Base-by-base conservation (phyloP, 352 stramenopile genomes). In the Pythium rishiriense region DNA sequence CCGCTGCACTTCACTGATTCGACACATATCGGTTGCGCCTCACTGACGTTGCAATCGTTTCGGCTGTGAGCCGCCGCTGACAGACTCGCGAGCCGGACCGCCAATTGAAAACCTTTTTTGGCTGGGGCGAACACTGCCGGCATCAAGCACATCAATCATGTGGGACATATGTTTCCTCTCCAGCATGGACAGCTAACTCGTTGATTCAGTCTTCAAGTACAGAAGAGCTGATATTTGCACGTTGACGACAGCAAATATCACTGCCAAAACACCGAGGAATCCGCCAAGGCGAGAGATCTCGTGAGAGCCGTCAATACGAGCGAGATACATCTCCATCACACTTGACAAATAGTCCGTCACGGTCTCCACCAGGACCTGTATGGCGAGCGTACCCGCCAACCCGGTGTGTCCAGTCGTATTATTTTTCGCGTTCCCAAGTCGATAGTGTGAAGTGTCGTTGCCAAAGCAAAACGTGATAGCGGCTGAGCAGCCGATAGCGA, bases 401-500 rank as follows among this genome's bases (percentile, higher is more conserved):
- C 4, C 33, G 2, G 33, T 39, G 10, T 39, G 33, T 14, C 33
- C 1, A 9, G 17, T 39, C 33, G 3, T 14, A 17, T 14, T 14
- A 2, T 14, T 1, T 11, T 9, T 10, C 3, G 33, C 33, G 17
- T 9, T 39, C 17, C 33, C 33, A 14, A 39, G 33, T 9, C 33
- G 33, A 14, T 39, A 39, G 33, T 39, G 33, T 39, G 33, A 14
- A 14, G 11, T 39, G 7, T 14, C 33, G 33, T 39, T 39, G 2
- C 33, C 33, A 39, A 39, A 39, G 33, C 11, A 39, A 14, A 39
- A 39, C 33, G 31, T 39, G 7, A 9, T 39, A 9, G 33, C 33
- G 17, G 62, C 56, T 22, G 72, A 75, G 35, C 74, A 76, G 9
- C 62, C 62, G 48, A 81, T 69, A 11, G 74, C 71, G 12, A 82